Base-by-base conservation (phyloP, 106 monocot species). In the Vanilla planifolia region DNA sequence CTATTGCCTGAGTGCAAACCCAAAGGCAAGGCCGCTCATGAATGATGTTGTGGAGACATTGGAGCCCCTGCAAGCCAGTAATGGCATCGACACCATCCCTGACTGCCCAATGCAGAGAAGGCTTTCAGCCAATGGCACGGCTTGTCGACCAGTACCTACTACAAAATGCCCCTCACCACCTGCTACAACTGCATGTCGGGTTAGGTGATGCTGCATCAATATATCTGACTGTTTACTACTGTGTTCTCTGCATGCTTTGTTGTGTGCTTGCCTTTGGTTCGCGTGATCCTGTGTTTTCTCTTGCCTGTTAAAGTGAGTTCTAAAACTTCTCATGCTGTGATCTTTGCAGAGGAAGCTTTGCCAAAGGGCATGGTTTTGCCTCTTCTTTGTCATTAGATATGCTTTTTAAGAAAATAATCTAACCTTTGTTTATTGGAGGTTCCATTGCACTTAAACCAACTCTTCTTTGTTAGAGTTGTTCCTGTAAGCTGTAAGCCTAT, bases 21-120 rank as follows among this genome's bases (percentile, higher is more conserved):
- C 93, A 11, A 93, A 93, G 64, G 93, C 93, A 27, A 81, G 93
- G 68, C 93, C 93, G 19, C 73, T 89, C 0, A 94, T 94, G 93
- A 79, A 82, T 53, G 93, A 94, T 45, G 77, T 94, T 10, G 89
- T 94, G 6, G 79, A 76, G 53, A 67, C 75, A 8, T 65, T 94
- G 4, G 89, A 85, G 42, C 89, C 93, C 45, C 85, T 94, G 51
- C 93, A 89, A 17, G 56, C 8, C 10, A 57, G 26, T 26, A 33
- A 2, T 41, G 19, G 52, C 15, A 23, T 45, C 14, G 20, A 6
- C 33, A 23, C 29, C 6, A 7, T 64, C 32, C 30, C 34, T 32
- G 55, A 56, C 52, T 43, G 20, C 21, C 15, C 55, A 10, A 20
- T 67, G 20, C 52, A 56, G 36, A 24, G 67, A 20, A 67, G 67